Evolutionary conservation across 2,329 filamentous ascomycete species (phyloP).

Genomic region (Colletotrichum gigasporum): DNA sequence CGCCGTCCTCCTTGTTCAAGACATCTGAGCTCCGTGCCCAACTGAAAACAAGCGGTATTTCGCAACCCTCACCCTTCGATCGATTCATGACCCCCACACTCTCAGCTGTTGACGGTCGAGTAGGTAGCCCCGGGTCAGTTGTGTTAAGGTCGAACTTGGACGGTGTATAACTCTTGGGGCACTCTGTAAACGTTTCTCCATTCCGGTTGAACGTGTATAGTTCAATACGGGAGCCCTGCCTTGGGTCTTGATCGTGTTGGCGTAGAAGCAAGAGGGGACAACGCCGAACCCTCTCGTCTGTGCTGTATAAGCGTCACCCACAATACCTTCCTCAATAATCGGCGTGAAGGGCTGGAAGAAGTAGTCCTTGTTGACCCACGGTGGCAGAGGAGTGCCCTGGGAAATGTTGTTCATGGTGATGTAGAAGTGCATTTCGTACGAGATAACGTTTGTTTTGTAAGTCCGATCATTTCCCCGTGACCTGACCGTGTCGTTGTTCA

Average conservation of each 20-base stretch:
- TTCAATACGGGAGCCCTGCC: background rate
- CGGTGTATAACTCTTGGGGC: background rate
- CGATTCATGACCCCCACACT: background rate
- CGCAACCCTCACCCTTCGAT: slow-evolving; percentile 19
- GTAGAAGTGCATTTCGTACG: slow-evolving; percentile 42
- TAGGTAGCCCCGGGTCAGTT: background rate
- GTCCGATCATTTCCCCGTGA: background rate
- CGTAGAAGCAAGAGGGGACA: background rate
- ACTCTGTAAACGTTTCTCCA: background rate
- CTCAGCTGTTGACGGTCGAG: background rate
- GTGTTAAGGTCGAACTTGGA: background rate
- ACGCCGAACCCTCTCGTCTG: slow-evolving; percentile 41
- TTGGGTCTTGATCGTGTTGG: background rate
- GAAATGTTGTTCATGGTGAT: slow-evolving; percentile 56
- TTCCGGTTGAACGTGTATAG: background rate
- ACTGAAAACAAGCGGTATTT: slow-evolving; percentile 30
- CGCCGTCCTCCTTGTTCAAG: slow-evolving; percentile 12
- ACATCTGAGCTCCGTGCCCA: slow-evolving; percentile 35
- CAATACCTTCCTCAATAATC: background rate
- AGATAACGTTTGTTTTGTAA: background rate
- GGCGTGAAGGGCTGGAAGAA: slow-evolving; percentile 58
- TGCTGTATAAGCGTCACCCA: slow-evolving; percentile 24
- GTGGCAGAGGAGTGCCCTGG: slow-evolving; percentile 50
- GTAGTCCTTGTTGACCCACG: slow-evolving; percentile 56
- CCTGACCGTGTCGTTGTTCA: slow-evolving; percentile 36